Evolutionary conservation across 2,329 filamentous ascomycete species (phyloP), one percentile per base, ranked within the genome.

Genomic region (Beauveria sp.): DNA sequence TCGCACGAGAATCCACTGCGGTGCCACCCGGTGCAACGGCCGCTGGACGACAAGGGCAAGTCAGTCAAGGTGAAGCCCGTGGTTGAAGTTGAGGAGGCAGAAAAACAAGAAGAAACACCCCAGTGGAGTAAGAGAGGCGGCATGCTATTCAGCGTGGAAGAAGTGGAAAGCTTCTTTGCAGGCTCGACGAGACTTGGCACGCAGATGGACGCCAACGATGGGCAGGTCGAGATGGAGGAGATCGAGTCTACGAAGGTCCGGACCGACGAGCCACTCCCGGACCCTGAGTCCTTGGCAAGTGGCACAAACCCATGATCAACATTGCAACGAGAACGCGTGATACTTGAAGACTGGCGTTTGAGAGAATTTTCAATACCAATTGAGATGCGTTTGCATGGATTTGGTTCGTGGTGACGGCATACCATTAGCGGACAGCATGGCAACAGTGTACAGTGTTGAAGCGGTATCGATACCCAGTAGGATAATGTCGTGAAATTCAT

Each of bases 401-500:
- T 57, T 14, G 14, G 12, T 9, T 37, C 12, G n/a, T 9, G 41
- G 26, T 14, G 30, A 3, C 14, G 16, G 20, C 34, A 37, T 37
- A n/a, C 9, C 20, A 14, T 40, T 10, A 40, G 55, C 55, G 44
- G 34, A 18, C 46, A 50, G 12, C 20, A 28, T 8, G 9, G 54
- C n/a, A 47, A 26, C 37, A 24, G 28, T 41, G 44, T 41, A 41
- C 34, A 57, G 34, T 9, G 28, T 57, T 50, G 44, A n/a, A 37
- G 37, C 18, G 46, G 46, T 57, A 41, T 57, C 46, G 34, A 34
- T 57, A 28, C 37, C 22, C 7, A 41, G 34, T 55, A 55, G 51
- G 50, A 41, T 43, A 41, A 47, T 55, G 51, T 61, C 58, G 51
- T 61, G 51, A 43, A 41, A 43, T 61, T 61, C 58, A 50, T 61